Base-by-base conservation (phyloP, 1,139 yeast genomes). In the Pichia sp. region DNA sequence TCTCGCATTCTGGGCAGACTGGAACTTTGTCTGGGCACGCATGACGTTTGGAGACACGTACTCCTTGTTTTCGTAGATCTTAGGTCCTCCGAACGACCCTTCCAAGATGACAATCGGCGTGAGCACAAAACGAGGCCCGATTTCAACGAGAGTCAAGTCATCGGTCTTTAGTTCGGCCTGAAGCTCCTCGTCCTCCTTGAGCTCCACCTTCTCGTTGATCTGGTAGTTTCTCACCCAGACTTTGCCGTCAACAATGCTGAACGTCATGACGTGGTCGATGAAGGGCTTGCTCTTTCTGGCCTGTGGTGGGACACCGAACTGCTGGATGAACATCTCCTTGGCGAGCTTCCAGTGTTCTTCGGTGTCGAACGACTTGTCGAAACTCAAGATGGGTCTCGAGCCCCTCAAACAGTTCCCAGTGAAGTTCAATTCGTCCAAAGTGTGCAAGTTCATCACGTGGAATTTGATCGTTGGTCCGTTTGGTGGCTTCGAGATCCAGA, bases 41-140 rank as follows among this genome's bases (percentile, higher is more conserved):
- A 87, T 95, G 62, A 88, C 84, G 77, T 93, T 93, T 61, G 99
- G 99, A 57, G 96, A 88, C 52, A 93, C 97, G 71, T 89, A 93
- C 72, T 93, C 95, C 77, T 89, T 92, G 76, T 93, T 93, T 69
- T 93, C 99, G 74, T 89, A 93, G 62, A 93, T 90, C 78, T 93
- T 90, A 59, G 99, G 97, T 26, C 99, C 99, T 55, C 97, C 95
- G 67, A 93, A 95, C 2, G 98, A 90, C 50, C 99, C 99, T 73
- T 93, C 99, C 61, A 93, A 79, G 53, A 93, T 85, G 58, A 96
- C 86, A 63, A 93, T 92, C 63, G 88, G 84, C 4, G 99, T 93
- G 75, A 95, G 79, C 42, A 95, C 98, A 64, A 92, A 85, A 69
- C 99, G 82, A 53, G 99, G 99, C 3, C 99, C 99, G 64, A 93